Evolutionary conservation across 192 early-diverging fungal species (phyloP).

Genomic region (Coemansia pectinata): DNA sequence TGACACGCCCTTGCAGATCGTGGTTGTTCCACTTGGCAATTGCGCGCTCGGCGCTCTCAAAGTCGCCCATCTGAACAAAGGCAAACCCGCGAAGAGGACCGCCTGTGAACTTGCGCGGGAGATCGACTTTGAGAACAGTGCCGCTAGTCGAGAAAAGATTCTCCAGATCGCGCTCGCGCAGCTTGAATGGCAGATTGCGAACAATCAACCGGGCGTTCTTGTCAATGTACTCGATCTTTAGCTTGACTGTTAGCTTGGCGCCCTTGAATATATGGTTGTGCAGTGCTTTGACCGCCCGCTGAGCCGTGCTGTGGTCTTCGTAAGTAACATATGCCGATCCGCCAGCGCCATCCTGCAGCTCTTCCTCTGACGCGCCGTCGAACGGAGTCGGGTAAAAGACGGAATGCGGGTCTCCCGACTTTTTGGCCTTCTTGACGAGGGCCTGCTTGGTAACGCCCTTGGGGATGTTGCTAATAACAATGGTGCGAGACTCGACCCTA

Average conservation of each 20-base stretch:
- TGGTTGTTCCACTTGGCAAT: conserved; percentile 72
- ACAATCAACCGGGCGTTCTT: conserved; percentile 81
- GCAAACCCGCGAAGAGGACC: conserved; percentile 86
- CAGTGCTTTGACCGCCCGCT: conserved; percentile 62
- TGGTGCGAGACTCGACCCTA: conserved; percentile 26
- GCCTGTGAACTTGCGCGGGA: conserved; percentile 73
- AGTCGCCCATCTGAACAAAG: conserved; percentile 82
- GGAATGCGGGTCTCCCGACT: conserved; percentile 58
- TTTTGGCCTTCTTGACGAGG: conserved; percentile 69
- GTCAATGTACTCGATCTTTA: conserved; percentile 53
- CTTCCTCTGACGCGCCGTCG: conserved; percentile 37
- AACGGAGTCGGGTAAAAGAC: conserved; percentile 62
- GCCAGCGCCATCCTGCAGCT: conserved; percentile 47
- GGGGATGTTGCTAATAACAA: conserved; percentile 57
- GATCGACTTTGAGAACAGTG: conserved; percentile 65
- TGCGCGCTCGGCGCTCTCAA: conserved; percentile 69
- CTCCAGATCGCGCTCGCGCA: conserved; percentile 65
- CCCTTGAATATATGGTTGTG: conserved; percentile 80
- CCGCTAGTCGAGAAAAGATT: conserved; percentile 68
- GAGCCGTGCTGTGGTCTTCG: conserved; percentile 37
- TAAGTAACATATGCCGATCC: conserved; percentile 47
- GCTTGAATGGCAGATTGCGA: conserved; percentile 81
- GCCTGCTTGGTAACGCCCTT: conserved; percentile 70
- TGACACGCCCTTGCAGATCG: conserved; percentile 66
- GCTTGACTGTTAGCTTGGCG: conserved; percentile 54